Base-by-base conservation (phyloP, 768 basidiomycete species). In the Cyclocybe cylindracea region DNA sequence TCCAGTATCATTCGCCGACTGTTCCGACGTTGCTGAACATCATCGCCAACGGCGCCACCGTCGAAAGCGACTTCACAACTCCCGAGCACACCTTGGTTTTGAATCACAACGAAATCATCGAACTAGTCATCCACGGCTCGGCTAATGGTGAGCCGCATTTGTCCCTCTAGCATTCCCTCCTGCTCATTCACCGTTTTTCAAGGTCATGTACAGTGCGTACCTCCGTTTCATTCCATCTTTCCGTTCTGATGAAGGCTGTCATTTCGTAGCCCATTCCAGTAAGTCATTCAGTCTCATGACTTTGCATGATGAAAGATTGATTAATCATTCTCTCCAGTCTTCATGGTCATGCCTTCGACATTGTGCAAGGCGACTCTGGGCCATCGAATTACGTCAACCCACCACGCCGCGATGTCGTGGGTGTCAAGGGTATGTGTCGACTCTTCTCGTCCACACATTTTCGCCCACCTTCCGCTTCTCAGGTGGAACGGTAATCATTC, bases 21-120 rank as follows among this genome's bases (percentile, higher is more conserved):
- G 65, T 76, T 0, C 83, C 84, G 0, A 77, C 82, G 8, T 70
- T 86, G 13, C 72, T 84, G n/a, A 61, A 61, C 13, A 61, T 61
- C 35, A 61, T 61, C 40, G 46, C 64, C 0, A 54, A 52, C 13
- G 64, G 64, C 3, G 61, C 59, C 7, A 59, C 55, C 10, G 46
- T 45, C 5, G 42, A 36, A 13, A 39, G 39, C 34, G 58, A 62
- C 42, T 68, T 68, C 51, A 63, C 62, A 3, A 50, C 56, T 6
- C 61, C 62, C 4, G 67, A 68, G 42, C 59, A 68, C 41, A 68
- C 67, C 1, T 60, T 63, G 39, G 55, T 66, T 32, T 51, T 68
- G 4, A 60, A 65, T 32, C 53, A 50, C 3, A 62, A 63, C 49
- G 63, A 65, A 33, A 58, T 60, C 7, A 56, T 68, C 39, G 60